Evolutionary conservation across 768 basidiomycete genomes (phyloP).

Genomic region (Tulasnella sp.): DNA sequence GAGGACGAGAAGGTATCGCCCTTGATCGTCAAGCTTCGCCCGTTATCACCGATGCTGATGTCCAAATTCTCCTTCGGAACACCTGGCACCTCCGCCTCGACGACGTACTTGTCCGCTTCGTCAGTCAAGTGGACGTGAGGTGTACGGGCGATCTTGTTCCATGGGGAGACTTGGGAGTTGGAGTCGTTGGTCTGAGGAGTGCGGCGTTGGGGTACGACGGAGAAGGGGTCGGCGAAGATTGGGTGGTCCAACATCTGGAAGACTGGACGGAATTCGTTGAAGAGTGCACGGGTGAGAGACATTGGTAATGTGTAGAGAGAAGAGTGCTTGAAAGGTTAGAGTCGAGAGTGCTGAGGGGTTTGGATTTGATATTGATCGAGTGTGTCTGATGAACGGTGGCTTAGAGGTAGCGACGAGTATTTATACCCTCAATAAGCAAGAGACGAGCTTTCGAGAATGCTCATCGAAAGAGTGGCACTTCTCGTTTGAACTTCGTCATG

Average conservation of each 20-base stretch:
- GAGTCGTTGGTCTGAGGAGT: not conserved
- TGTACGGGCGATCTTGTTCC: not conserved
- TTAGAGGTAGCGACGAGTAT: no score
- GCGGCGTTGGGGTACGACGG: not conserved
- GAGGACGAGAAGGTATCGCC: not conserved
- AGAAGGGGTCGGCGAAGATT: not conserved
- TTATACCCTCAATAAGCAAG: no score
- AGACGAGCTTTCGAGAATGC: no score
- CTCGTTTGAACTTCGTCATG: no score
- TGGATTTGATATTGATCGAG: no score
- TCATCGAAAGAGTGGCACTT: no score
- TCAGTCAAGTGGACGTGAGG: conserved; percentile 16
- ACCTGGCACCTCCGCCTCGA: conserved; percentile 22
- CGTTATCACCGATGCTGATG: conserved; percentile 20
- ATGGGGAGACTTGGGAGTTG: not conserved
- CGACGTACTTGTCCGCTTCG: conserved; percentile 7
- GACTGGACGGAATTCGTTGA: conserved; percentile 20
- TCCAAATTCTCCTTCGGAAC: conserved; percentile 20
- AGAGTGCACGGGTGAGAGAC: conserved; percentile 4
- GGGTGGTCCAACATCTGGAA: conserved; percentile 17
- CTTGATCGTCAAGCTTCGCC: conserved; percentile 17
- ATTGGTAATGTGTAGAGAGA: not conserved
- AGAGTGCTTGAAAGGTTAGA: no score
- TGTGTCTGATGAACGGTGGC: no score
- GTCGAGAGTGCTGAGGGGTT: no score